These are phyloP conservation scores for Heracleum sosnowskyi DNA, from an alignment of 129 eudicot species.

Conservation along the genomic window DNA sequence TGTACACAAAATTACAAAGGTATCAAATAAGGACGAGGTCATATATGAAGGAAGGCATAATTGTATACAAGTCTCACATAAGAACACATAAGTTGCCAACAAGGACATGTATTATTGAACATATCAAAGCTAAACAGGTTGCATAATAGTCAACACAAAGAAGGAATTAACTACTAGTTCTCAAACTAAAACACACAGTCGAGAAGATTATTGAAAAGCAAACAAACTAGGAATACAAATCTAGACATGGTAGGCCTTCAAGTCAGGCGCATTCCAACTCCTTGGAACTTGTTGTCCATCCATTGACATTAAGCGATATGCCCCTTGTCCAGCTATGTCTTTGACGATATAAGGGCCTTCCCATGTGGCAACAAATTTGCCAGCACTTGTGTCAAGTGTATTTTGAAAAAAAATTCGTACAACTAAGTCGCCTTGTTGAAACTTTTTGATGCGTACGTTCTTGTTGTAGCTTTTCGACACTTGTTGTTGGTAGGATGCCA, in stretches of 20 bases:
- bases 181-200: too few species aligned
- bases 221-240: too few species aligned
- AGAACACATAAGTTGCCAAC: too few species aligned
- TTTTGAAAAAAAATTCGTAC: neutral
- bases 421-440: neutral
- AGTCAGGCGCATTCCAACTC: neutral
- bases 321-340: neutral
- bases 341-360: neutral
- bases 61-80: too few species aligned
- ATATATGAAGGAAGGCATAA: too few species aligned
- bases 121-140: too few species aligned
- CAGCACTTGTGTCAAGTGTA: neutral
- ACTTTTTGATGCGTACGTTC: neutral
- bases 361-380: neutral
- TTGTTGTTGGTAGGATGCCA: neutral
- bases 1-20: too few species aligned
- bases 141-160: too few species aligned
- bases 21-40: too few species aligned
- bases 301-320: neutral
- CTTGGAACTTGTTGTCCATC: neutral
- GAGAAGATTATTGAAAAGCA: too few species aligned
- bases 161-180: too few species aligned
- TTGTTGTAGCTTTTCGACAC: neutral
- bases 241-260: neutral
- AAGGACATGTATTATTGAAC: too few species aligned